Percentiles rank a stretch among this genome's conserved stretches.
Conservation (phyloP, 108 stramenopile genomes). For the Cyclotella cryptica region DNA sequence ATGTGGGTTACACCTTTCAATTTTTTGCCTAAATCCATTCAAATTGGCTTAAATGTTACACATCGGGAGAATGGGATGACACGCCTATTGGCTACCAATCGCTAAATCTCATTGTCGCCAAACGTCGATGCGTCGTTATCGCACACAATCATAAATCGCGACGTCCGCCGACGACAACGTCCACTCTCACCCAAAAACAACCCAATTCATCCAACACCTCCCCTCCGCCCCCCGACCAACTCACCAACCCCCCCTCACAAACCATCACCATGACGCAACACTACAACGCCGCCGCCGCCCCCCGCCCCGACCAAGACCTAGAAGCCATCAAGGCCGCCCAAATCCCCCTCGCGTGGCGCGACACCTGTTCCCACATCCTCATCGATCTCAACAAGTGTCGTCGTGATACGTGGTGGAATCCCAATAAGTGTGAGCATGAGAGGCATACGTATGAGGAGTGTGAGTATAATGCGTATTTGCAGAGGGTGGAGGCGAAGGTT, state of each 20-base stretch:
- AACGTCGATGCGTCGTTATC: not conserved
- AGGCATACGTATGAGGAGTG: slow-evolving; percentile 97
- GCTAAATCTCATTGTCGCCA: not conserved
- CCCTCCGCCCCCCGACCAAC: not conserved
- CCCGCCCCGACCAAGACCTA: slow-evolving; percentile 77
- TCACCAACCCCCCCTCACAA: not conserved
- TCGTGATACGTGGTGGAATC: slow-evolving; percentile 83
- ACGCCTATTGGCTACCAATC: not conserved
- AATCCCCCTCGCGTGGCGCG: slow-evolving; percentile 92
- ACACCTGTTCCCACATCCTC: slow-evolving; percentile 94
- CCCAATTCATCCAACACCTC: not conserved
- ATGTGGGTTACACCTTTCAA: no score
- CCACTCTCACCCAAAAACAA: not conserved
- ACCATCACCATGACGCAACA: slow-evolving; percentile 43
- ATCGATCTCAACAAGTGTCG: slow-evolving; percentile 91
- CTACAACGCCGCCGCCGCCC: slow-evolving; percentile 78
- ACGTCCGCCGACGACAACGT: not conserved
- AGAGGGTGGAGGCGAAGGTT: slow-evolving; percentile 80
- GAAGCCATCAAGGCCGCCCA: slow-evolving; percentile 81
- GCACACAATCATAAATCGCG: not conserved
- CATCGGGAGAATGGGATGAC: no score
- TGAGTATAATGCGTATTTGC: slow-evolving; percentile 90
- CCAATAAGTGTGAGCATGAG: slow-evolving; percentile 89
- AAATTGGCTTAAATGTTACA: no score
- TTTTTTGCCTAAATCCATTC: no score